Evolutionary conservation across 1,139 yeast genomes (phyloP).

Genomic region (Barnettozyma hawaiiensis): DNA sequence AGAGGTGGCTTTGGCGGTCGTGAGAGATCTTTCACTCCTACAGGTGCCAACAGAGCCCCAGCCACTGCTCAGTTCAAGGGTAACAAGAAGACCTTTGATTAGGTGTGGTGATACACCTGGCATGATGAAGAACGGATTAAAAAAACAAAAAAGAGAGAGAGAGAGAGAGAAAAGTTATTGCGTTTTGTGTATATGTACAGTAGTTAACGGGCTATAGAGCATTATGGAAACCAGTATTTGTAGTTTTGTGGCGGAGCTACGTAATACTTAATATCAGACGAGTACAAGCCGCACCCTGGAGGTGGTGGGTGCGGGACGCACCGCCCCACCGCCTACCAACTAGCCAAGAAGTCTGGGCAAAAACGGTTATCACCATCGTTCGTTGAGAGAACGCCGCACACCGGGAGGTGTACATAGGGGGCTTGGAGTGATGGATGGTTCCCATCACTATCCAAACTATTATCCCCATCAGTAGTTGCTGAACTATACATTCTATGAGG

Average conservation of each 20-base stretch:
- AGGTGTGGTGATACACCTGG: constrained; percentile 20
- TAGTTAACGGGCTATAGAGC: constrained; percentile 2
- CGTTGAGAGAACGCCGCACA: no score
- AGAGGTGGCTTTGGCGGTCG: constrained; percentile 41
- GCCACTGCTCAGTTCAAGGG: constrained; percentile 60
- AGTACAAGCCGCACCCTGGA: no score
- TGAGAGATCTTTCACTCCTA: constrained; percentile 35
- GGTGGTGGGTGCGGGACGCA: no score
- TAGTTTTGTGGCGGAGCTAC: not conserved
- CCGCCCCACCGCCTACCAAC: no score
- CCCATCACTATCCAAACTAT: no score
- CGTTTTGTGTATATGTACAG: constrained; percentile 1
- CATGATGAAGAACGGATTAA: not conserved
- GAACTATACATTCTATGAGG: no score
- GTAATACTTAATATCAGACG: not conserved
- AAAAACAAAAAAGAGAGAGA: no score
- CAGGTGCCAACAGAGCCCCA: constrained; percentile 58
- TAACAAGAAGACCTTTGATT: constrained; percentile 74
- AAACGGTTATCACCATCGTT: no score
- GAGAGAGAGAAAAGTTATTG: not conserved
- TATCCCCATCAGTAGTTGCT: no score
- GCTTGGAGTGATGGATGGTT: no score
- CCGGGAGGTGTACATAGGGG: no score
- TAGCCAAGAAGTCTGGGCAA: not conserved
- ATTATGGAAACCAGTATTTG: not conserved